Base-by-base conservation (phyloP, 1,284 basidiomycete genomes). In the Phylloporus sp. region DNA sequence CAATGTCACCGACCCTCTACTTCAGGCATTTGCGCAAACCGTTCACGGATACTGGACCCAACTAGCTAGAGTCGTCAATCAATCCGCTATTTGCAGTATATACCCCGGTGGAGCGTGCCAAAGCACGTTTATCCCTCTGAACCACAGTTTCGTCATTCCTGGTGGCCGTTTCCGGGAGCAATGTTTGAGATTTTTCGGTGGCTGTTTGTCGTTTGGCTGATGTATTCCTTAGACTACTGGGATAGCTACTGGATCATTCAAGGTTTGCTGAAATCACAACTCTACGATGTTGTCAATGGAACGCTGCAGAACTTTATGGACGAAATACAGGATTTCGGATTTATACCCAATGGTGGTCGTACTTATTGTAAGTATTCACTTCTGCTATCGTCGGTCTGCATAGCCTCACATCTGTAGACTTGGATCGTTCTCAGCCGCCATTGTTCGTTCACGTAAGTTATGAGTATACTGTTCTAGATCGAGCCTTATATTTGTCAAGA, bases 271-370 rank as follows among this genome's bases (percentile, higher is more conserved):
- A 81, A 91, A 71, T 94, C 92, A 3, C 86, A 92, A 73, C 82
- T 97, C 26, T 89, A 87, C 69, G 81, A 82, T 64, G 84, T 93
- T 56, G 92, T 86, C 60, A 93, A 92, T 69, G 87, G 82, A 18
- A 91, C 94, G 0, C 80, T 96, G 34, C 86, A 92, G 69, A 96
- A 97, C 79, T 96, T 98, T 72, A 95, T 97, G 94, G 95, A 98
- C 72, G 88, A 96, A 73, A 80, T 98, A 57, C 86, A 92, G 42
- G 77, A 76, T 46, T 84, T 88, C 66, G 95, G 95, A 0, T 98
- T 97, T 79, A 90, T 98, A 67, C 95, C 95, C 3, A 98, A 98
- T 72, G 96, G 96, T 18, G 95, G 94, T 20, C 84, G 93, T 6
- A 89, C 89, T 56, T 93, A 94, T 69, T 93, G 90, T 89, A 70